Percentiles rank a stretch among this genome's conserved stretches.
Conservation (phyloP, 2,329 filamentous ascomycete genomes). For the Cercospora janseana region DNA sequence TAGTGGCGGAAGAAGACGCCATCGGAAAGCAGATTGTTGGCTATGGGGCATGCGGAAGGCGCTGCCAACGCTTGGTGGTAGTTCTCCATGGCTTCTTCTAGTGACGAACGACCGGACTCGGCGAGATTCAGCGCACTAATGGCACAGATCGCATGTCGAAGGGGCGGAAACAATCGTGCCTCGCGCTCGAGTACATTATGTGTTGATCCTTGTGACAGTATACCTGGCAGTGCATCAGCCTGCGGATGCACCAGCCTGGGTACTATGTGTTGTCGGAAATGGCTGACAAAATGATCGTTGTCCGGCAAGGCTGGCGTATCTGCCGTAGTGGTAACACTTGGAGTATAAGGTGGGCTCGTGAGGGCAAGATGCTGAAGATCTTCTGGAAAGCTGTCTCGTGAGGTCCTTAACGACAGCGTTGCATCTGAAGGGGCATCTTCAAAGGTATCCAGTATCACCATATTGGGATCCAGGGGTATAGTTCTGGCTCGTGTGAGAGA, state of each 20-base stretch:
- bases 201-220: constrained; percentile 24
- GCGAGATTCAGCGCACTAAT: constrained; percentile 55
- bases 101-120: constrained; percentile 44
- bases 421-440: constrained; percentile 42
- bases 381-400: constrained; percentile 26
- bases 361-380: constrained; percentile 27
- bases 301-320: constrained; percentile 14
- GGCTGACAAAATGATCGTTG: constrained; percentile 28
- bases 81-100: constrained; percentile 53
- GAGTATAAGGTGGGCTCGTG: constrained; percentile 23
- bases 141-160: constrained; percentile 59
- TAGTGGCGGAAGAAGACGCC: constrained; percentile 59
- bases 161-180: constrained; percentile 51
- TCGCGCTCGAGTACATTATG: constrained; percentile 37
- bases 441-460: constrained; percentile 52
- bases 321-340: constrained; percentile 16
- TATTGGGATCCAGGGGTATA: constrained; percentile 45
- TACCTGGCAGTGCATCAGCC: background rate
- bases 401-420: constrained; percentile 2
- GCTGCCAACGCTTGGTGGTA: constrained; percentile 52
- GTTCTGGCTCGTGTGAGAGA: constrained; percentile 17
- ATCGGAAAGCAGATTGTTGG: constrained; percentile 55
- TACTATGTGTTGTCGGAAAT: constrained; percentile 34
- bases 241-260: constrained; percentile 29
- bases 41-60: constrained; percentile 47